phyloP scores from a whole-genome alignment of 768 basidiomycete species.

The Russula foetens region DNA sequence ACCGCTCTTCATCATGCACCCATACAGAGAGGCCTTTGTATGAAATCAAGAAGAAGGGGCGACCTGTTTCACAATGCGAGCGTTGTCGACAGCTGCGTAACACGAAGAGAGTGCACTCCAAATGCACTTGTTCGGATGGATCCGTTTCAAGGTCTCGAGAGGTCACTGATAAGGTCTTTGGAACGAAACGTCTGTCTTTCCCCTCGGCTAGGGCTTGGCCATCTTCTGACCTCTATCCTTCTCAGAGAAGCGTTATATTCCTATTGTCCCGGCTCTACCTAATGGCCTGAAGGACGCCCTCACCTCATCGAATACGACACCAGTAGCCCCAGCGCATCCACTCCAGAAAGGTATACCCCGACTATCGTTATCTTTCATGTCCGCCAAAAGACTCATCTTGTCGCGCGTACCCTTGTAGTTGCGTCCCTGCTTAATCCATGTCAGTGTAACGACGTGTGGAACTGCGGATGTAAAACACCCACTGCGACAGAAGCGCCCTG shows the following conservation, averaged over 20 bases:
- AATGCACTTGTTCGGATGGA: constrained; percentile 20
- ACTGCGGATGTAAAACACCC: constrained; percentile 9
- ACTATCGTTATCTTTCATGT: neutral
- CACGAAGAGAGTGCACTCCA: constrained; percentile 19
- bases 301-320: neutral
- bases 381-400: neutral
- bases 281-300: constrained; percentile 20
- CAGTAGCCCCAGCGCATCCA: constrained; percentile 11
- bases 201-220: neutral
- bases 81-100: constrained; percentile 19
- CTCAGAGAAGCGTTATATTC: constrained; percentile 21
- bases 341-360: constrained; percentile 16
- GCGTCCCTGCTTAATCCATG: constrained; percentile 19
- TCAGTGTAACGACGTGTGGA: constrained; percentile 15
- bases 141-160: constrained; percentile 1
- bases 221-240: neutral
- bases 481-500: neutral
- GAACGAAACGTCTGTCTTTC: constrained; percentile 19
- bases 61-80: constrained; percentile 21
- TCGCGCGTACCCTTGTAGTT: constrained; percentile 2
- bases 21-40: constrained; percentile 21
- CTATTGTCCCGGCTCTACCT: constrained; percentile 19
- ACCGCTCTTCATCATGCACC: constrained; percentile 21
- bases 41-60: constrained; percentile 21
- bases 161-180: constrained; percentile 15